Base-by-base conservation (phyloP, 2,329 filamentous ascomycete species). In the Chaetomium strumarium region DNA sequence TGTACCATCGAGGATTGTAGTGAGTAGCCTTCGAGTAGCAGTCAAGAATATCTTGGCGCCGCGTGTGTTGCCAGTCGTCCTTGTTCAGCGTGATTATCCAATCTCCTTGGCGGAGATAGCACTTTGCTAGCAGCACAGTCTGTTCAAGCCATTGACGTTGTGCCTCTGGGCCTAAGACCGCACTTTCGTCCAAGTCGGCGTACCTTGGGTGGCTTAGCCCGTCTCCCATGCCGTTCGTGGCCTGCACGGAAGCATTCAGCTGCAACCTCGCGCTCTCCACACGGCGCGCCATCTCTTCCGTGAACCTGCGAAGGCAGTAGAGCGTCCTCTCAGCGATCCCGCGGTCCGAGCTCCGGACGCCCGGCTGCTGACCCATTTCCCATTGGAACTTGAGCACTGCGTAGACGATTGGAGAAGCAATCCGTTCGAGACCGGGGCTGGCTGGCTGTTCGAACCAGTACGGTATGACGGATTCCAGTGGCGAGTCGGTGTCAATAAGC, bases 341-440 rank as follows among this genome's bases (percentile, higher is more conserved):
- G 16, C 53, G 60, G 13, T 63, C 72, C 0, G 72, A 69, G 39
- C 70, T 67, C 39, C 69, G 70, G 46, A 71, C 62, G 17, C 65
- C 67, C 2, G 73, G 66, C 56, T 84, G 77, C 62, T 89, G 86
- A 12, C 88, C 88, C 48, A 85, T 83, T 55, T 92, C 88, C 93
- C 95, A 99, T 68, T 95, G 85, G 67, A 90, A 99, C 70, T 99
- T 99, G 70, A 96, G 84, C 17, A 95, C 86, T n/a, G 93, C 92
- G 68, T 99, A 99, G 33, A 90, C 86, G 46, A 99, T 89, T 55
- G 92, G 88, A 24, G 92, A 88, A 1, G 64, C 83, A 60, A 70
- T 81, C 70, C 67, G 78, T 51, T 70, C 75, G 62, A 66, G 69
- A 63, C 60, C 66, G 51, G 65, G 52, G 50, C 54, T 42, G 41